Conservation (phyloP, 1,284 basidiomycete species). For the Clitocybe nebularis region DNA sequence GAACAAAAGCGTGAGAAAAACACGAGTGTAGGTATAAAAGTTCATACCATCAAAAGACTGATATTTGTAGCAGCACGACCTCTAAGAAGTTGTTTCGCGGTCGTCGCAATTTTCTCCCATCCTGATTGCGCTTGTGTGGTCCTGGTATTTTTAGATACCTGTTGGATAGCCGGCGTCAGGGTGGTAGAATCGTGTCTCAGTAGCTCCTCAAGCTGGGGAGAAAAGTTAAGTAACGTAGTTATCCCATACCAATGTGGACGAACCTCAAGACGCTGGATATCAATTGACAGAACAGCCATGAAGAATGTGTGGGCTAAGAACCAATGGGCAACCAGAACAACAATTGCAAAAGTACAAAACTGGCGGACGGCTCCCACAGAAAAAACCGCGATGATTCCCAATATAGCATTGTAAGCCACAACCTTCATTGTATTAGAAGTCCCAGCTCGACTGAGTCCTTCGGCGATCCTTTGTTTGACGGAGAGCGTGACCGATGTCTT, state of each 20-base stretch:
- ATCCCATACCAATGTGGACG: constrained; percentile 18
- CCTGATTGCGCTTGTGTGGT: constrained; percentile 36
- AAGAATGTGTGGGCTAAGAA: constrained; percentile 93
- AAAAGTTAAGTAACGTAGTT: background rate
- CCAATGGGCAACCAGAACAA: constrained; percentile 94
- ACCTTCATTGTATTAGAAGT: constrained; percentile 92
- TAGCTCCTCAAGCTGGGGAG: constrained; percentile 68
- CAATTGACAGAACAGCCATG: constrained; percentile 85
- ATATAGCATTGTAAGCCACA: constrained; percentile 79
- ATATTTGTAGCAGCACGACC: constrained; percentile 79
- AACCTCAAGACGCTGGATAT: constrained; percentile 85
- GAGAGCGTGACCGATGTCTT: constrained; percentile 87
- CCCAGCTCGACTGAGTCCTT: constrained; percentile 84
- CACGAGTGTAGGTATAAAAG: constrained; percentile 7
- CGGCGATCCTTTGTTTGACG: constrained; percentile 89
- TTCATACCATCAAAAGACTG: constrained; percentile 70
- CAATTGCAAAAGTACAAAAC: constrained; percentile 91
- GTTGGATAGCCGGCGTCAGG: constrained; percentile 23
- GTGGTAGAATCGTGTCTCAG: constrained; percentile 62
- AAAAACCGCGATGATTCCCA: constrained; percentile 77
- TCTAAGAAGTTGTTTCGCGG: constrained; percentile 49
- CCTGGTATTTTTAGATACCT: constrained; percentile 18
- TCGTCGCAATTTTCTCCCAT: constrained; percentile 40
- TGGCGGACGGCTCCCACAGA: constrained; percentile 84
- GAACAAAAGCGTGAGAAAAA: constrained; percentile 7